These are phyloP conservation scores for Marchantia paleacea DNA, from an alignment of 225 moss, liverwort and hornwort species.

Conservation along the genomic window DNA sequence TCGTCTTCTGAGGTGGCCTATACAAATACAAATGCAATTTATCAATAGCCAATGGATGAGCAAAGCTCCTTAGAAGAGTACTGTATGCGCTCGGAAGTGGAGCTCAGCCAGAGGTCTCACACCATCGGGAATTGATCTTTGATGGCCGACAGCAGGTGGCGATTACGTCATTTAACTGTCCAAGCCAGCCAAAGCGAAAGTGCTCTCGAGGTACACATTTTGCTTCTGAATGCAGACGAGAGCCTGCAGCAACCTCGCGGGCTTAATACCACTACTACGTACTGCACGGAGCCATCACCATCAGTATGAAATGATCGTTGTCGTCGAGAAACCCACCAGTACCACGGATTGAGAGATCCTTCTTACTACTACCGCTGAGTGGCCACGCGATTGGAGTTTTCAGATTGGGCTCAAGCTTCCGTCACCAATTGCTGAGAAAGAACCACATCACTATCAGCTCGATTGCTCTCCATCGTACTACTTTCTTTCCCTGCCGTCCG, in stretches of 20 bases:
- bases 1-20: background rate
- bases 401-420: background rate
- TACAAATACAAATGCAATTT: constrained; percentile 3
- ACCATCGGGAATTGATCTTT: background rate
- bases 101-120: background rate
- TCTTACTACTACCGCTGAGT: background rate
- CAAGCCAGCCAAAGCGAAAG: background rate
- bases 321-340: background rate
- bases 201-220: background rate
- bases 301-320: background rate
- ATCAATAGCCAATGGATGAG: constrained; percentile 21
- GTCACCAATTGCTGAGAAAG: constrained; percentile 1
- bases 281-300: background rate
- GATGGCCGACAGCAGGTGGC: constrained; percentile 8
- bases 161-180: background rate
- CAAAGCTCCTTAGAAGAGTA: constrained; percentile 1
- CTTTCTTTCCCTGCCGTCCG: constrained; percentile 7
- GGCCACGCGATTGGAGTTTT: background rate
- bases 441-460: background rate
- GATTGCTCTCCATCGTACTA: background rate
- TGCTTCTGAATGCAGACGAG: background rate
- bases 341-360: background rate
- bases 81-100: background rate
- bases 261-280: background rate
- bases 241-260: background rate